phyloP scores from a whole-genome alignment of 306 rosid genomes.

The Benincasa hispida region DNA sequence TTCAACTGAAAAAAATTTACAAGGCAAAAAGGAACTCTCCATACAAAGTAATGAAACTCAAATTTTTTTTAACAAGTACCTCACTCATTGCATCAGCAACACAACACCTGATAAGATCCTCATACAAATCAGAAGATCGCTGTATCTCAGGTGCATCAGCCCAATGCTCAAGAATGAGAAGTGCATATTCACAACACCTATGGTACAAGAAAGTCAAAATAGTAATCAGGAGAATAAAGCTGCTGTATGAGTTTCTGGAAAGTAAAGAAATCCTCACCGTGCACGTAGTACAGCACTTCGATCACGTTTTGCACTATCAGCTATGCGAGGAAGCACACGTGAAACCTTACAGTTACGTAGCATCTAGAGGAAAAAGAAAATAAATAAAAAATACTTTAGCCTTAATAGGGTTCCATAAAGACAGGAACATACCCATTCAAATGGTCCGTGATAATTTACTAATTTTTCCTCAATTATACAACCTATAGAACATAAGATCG shows the following conservation, averaged over 20 bases:
- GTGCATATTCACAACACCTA: constrained; percentile 98
- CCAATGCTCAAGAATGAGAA: constrained; percentile 90
- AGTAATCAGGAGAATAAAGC: constrained; percentile 13
- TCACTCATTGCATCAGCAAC: constrained; percentile 99
- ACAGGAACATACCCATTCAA: background rate
- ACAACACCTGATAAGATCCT: constrained; percentile 86
- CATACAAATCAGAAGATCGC: constrained; percentile 72
- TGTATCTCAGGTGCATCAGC: constrained; percentile 97
- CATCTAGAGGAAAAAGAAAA: constrained; percentile 44
- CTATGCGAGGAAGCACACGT: constrained; percentile 82
- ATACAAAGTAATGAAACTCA: background rate
- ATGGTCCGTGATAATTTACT: background rate
- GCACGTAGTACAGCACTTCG: constrained; percentile 90
- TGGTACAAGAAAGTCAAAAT: constrained; percentile 11
- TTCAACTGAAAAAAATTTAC: background rate
- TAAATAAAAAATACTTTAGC: background rate
- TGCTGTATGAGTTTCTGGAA: background rate
- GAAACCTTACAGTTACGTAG: constrained; percentile 88
- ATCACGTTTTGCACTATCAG: constrained; percentile 85
- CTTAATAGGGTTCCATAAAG: background rate
- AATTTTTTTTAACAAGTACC: constrained; percentile 28
- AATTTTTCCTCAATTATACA: background rate
- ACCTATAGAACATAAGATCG: background rate
- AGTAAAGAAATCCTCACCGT: constrained; percentile 37
- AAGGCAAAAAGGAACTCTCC: background rate